phyloP scores from a whole-genome alignment of 345 rosid genomes.

The Anacardium occidentale region DNA sequence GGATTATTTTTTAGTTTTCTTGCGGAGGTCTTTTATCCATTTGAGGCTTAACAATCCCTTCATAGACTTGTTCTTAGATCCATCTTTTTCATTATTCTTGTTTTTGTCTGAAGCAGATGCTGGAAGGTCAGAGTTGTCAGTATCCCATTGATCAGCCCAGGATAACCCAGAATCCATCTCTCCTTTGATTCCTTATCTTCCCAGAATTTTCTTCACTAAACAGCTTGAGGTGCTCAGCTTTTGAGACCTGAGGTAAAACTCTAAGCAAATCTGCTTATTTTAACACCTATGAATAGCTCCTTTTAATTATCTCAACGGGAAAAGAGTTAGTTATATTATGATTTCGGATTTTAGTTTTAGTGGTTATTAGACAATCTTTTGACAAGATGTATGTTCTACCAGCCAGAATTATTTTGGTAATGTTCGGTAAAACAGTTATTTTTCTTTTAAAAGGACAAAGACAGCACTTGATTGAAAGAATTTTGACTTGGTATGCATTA shows the following conservation, averaged over 20 bases:
- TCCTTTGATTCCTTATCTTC: neutral
- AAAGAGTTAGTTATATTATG: slow-evolving; percentile 10
- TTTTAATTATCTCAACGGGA: slow-evolving; percentile 9
- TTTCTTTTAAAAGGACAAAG: too few species aligned
- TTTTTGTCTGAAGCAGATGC: slow-evolving; percentile 20
- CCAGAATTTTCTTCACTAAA: neutral
- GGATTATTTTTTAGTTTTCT: slow-evolving; percentile 28
- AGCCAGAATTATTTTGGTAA: neutral
- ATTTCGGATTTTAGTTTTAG: too few species aligned
- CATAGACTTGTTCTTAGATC: slow-evolving; percentile 30
- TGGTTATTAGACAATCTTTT: slow-evolving; percentile 8
- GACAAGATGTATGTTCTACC: neutral
- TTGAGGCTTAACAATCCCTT: slow-evolving; percentile 24
- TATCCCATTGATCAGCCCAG: slow-evolving; percentile 79
- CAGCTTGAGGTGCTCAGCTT: too few species aligned
- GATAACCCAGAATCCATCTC: slow-evolving; percentile 55
- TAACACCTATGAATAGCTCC: neutral
- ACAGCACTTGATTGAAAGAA: neutral
- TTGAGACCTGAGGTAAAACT: too few species aligned
- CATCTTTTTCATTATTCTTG: slow-evolving; percentile 35
- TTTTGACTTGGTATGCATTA: slow-evolving; percentile 11
- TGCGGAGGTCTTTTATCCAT: slow-evolving; percentile 41
- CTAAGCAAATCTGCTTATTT: too few species aligned
- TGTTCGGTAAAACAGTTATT: neutral
- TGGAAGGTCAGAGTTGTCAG: slow-evolving; percentile 37